These are phyloP conservation scores for Micractinium conductrix DNA, from an alignment of 139 green algal species.

Conservation along the genomic window DNA sequence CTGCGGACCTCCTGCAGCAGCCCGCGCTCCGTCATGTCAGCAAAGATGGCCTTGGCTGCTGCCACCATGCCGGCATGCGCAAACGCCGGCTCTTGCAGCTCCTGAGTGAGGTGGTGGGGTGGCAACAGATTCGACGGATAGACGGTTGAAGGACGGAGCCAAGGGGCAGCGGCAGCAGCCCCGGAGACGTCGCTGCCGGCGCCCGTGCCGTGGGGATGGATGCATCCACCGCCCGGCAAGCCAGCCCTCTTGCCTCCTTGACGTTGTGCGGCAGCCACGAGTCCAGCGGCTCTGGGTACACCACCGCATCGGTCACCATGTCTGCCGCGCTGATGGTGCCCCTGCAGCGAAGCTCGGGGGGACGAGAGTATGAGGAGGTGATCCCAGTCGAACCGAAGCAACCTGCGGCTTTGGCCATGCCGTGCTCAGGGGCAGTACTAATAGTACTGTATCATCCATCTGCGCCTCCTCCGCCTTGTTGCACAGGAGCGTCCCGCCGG, in stretches of 20 bases:
- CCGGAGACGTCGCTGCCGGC: too few relatives aligned
- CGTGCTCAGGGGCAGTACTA: too few relatives aligned
- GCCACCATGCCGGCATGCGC: slow-evolving; percentile 57
- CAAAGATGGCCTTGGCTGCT: slow-evolving; percentile 52
- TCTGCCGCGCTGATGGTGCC: slow-evolving; percentile 40
- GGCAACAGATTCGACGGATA: too few relatives aligned
- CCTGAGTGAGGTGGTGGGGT: slow-evolving; percentile 4
- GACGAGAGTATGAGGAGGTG: too few relatives aligned
- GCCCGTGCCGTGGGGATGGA: too few relatives aligned
- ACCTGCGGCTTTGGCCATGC: too few relatives aligned
- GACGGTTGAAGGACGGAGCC: too few relatives aligned
- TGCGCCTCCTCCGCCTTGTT: too few relatives aligned
- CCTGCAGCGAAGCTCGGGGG: neutral
- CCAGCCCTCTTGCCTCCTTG: neutral
- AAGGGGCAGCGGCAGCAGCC: too few relatives aligned
- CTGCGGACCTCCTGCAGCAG: slow-evolving; percentile 39
- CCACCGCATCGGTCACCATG: slow-evolving; percentile 42
- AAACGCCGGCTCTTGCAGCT: slow-evolving; percentile 7
- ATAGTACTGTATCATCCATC: too few relatives aligned
- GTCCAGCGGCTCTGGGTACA: slow-evolving; percentile 28
- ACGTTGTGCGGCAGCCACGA: slow-evolving; percentile 23
- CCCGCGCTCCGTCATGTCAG: slow-evolving; percentile 51
- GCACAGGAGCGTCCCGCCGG: too few relatives aligned
- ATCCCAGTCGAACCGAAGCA: too few relatives aligned
- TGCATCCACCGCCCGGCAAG: neutral